These are phyloP conservation scores for Physcia stellaris DNA, from an alignment of 495 filamentous ascomycete species.

Conservation along the genomic window DNA sequence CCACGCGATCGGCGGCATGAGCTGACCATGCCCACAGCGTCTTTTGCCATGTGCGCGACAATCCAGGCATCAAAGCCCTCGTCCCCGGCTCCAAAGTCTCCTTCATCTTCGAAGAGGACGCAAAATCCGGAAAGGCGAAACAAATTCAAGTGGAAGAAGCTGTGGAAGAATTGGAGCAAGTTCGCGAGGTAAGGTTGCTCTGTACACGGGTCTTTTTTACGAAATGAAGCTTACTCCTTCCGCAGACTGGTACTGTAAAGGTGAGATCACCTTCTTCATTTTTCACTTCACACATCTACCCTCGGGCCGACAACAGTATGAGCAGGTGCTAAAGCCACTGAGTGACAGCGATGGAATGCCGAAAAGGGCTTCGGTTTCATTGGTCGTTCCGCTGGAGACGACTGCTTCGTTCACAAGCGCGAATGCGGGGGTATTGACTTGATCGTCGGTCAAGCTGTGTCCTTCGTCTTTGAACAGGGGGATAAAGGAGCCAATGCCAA, in stretches of 20 bases:
- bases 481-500: conserved; percentile 6
- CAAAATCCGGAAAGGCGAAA: conserved; percentile 7
- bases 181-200: conserved; percentile 4
- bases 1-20: background rate
- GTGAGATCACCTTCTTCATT: too few relatives aligned
- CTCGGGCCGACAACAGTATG: too few relatives aligned
- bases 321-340: background rate
- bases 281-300: too few relatives aligned
- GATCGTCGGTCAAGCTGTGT: conserved; percentile 5
- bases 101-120: conserved; percentile 6
- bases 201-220: background rate
- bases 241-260: conserved; percentile 6
- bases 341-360: conserved; percentile 4
- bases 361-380: conserved; percentile 11
- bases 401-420: conserved; percentile 7
- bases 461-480: conserved; percentile 7
- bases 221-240: background rate
- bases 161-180: background rate
- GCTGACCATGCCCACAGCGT: background rate
- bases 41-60: conserved; percentile 6
- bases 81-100: conserved; percentile 6
- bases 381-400: conserved; percentile 1
- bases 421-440: conserved; percentile 7
- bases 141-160: conserved; percentile 6
- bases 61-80: background rate